Base-by-base conservation (phyloP, 2,329 filamentous ascomycete genomes). In the Aspergillus intermedius region DNA sequence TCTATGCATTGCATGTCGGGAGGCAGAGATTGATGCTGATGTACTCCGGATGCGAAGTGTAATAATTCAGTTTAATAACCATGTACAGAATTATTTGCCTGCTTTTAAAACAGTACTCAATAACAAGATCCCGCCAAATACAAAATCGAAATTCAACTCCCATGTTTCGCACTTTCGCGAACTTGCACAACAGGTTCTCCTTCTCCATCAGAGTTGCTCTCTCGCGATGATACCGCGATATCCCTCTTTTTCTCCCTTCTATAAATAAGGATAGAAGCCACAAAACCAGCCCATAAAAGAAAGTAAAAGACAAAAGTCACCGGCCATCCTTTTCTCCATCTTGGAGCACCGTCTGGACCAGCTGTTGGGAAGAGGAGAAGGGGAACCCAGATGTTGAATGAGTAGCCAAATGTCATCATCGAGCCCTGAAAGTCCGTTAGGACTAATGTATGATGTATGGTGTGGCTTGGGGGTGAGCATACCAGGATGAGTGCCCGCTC, bases 311-410 rank as follows among this genome's bases (percentile, higher is more conserved):
- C 68, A 43, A 77, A 67, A 2, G 73, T 69, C 5, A 76, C 68
- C 0, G 74, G 73, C 65, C 74, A 78, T 0, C 75, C 75, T 25
- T 73, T 74, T 2, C 59, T 69, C 76, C 75, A 78, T 30, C 69
- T 62, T 0, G 75, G 75, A 0, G 72, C 73, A 3, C 71, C 69
- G 25, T 70, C 54, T 0, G 63, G 59, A 1, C 71, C 71, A 1
- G 68, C 69, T 0, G 71, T 74, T 0, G 72, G 72, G 49, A 71
- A 75, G 2, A 71, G 57, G 2, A 74, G 57, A 5, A 74, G 60
- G 0, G 71, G 71, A 4, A 73, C 69, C 72, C 72, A 74, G 10
- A 74, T 72, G 35, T 73, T 62, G 52, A 74, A 73, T 1, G 69
- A 73, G 49, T 73, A 74, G 32, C 72, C 72, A 42, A 74, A 69